These are phyloP conservation scores for Spergularia bocconei DNA, from an alignment of 148 eudicot species.

Conservation along the genomic window DNA sequence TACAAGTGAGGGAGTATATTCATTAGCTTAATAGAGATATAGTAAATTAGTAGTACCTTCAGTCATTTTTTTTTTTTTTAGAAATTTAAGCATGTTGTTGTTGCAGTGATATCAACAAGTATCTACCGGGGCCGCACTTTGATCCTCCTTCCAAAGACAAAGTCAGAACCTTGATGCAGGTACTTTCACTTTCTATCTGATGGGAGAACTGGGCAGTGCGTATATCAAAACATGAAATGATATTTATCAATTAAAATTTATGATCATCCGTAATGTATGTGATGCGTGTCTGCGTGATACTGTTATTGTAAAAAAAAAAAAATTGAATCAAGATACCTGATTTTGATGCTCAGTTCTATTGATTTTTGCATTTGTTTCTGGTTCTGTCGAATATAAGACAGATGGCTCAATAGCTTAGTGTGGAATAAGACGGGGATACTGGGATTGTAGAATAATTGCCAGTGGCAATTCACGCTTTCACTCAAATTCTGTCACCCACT, in stretches of 20 bases:
- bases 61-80: neutral
- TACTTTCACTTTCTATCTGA: conserved; percentile 22
- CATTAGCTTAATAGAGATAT: neutral
- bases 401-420: too few relatives aligned
- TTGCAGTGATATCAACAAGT: conserved; percentile 81
- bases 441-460: neutral
- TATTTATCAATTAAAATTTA: neutral
- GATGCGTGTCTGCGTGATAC: too few relatives aligned
- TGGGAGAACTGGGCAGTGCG: neutral
- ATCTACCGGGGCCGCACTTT: conserved; percentile 86
- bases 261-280: neutral
- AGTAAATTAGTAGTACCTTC: too few relatives aligned
- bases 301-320: too few relatives aligned
- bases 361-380: neutral
- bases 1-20: conserved; percentile 56
- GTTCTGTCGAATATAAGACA: too few relatives aligned
- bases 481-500: neutral
- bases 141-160: conserved; percentile 82
- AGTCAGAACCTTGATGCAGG: conserved; percentile 64
- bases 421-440: too few relatives aligned
- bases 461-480: neutral
- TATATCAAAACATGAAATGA: neutral
- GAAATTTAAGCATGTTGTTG: neutral
- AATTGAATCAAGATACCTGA: too few relatives aligned
- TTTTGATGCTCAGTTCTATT: neutral